Conservation (phyloP, 2,329 filamentous ascomycete genomes). For the Aureobasidium leucospermi region DNA sequence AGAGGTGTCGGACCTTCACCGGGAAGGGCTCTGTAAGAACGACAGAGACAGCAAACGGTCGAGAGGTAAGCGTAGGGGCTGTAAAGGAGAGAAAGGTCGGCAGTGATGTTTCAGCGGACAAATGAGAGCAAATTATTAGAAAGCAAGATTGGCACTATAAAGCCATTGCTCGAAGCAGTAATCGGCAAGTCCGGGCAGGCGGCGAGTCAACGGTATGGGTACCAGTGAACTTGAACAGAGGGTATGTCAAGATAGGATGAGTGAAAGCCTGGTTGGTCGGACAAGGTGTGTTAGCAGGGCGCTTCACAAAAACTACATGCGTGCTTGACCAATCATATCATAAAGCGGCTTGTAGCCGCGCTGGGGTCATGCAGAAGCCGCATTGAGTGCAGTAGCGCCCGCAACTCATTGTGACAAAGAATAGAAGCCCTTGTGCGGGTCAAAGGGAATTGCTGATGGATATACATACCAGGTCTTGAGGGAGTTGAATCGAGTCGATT, state of each 20-base stretch:
- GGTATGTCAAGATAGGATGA: constrained; percentile 2
- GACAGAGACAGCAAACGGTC: background rate
- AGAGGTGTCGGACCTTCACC: constrained; percentile 2
- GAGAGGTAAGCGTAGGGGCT: background rate
- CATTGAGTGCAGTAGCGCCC: constrained; percentile 13
- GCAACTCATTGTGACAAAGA: background rate
- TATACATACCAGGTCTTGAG: constrained; percentile 5
- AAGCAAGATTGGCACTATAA: constrained; percentile 9
- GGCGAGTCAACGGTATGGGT: background rate
- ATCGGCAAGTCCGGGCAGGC: constrained; percentile 8
- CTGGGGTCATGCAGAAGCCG: constrained; percentile 9
- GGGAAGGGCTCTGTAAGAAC: background rate
- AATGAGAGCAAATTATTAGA: constrained; percentile 3
- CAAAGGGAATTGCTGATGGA: background rate
- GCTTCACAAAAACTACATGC: constrained; percentile 11
- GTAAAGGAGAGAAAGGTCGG: constrained; percentile 4
- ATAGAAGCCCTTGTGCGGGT: background rate
- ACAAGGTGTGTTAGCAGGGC: constrained; percentile 9
- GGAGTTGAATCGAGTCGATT: background rate
- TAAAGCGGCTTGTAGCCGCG: constrained; percentile 6
- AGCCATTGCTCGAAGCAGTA: constrained; percentile 9
- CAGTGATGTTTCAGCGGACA: constrained; percentile 8
- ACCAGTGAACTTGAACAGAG: background rate
- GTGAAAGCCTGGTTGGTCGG: constrained; percentile 2
- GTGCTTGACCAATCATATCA: background rate